Evolutionary conservation across 2,329 filamentous ascomycete genomes (phyloP).

Genomic region (Neonectria magnoliae): DNA sequence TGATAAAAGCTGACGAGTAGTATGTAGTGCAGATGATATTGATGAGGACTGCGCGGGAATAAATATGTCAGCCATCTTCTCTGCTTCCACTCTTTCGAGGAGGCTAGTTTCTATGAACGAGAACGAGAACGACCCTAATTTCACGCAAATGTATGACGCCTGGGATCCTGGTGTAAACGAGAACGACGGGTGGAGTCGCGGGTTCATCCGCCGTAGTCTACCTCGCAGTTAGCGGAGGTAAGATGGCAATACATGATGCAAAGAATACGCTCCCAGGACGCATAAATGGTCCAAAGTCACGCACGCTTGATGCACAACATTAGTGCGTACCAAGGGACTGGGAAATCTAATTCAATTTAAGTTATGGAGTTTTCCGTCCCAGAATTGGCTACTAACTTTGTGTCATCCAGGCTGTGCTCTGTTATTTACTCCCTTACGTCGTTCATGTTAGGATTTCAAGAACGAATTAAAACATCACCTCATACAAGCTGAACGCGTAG

Average conservation of each 20-base stretch:
- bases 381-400: too few relatives aligned
- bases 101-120: background rate
- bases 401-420: too few relatives aligned
- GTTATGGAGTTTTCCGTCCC: background rate
- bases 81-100: background rate
- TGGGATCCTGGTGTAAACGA: conserved; percentile 5
- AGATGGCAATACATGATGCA: background rate
- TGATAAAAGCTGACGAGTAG: background rate
- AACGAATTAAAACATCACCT: too few relatives aligned
- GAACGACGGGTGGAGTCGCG: conserved; percentile 17
- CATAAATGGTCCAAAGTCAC: background rate
- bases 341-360: background rate
- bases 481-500: too few relatives aligned
- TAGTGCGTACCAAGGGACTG: background rate
- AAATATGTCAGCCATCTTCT: background rate
- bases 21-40: background rate
- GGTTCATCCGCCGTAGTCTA: background rate
- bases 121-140: background rate
- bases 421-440: too few relatives aligned
- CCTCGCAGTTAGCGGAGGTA: background rate
- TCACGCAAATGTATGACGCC: background rate
- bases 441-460: too few relatives aligned
- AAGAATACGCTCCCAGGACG: background rate
- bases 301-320: background rate
- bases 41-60: background rate